phyloP scores from a whole-genome alignment of 306 rosid species.

The Fragaria nilgerrensis region DNA sequence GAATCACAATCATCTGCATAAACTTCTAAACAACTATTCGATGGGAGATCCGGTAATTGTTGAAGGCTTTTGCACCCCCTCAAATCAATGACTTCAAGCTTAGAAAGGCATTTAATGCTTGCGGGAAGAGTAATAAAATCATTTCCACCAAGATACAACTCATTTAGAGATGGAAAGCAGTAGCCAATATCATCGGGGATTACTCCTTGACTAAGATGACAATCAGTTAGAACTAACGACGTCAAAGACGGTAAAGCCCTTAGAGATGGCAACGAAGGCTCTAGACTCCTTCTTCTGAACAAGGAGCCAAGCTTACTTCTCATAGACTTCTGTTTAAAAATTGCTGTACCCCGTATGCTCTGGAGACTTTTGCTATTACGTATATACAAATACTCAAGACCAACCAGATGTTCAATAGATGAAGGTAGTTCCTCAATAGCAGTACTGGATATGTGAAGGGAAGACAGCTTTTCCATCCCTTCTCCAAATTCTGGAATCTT shows the following conservation, averaged over 20 bases:
- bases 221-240: background rate
- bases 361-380: too few relatives aligned
- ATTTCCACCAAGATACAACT: background rate
- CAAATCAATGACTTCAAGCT: background rate
- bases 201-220: constrained; percentile 6
- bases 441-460: background rate
- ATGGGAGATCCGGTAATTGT: constrained; percentile 10
- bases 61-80: background rate
- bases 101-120: background rate
- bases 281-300: too few relatives aligned
- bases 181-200: constrained; percentile 3
- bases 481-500: constrained; percentile 15
- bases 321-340: background rate
- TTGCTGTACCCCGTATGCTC: too few relatives aligned
- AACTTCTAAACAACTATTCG: accelerated
- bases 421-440: constrained; percentile 5
- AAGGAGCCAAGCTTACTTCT: background rate
- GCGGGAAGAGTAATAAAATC: background rate
- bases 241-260: background rate
- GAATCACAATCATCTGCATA: background rate
- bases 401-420: background rate
- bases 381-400: background rate
- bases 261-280: too few relatives aligned
- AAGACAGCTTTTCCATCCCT: background rate
- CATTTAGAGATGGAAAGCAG: background rate